Percentiles rank a stretch among this genome's conserved stretches.
Evolutionary conservation across 345 rosid species (phyloP).

Genomic region (Eucalyptus caleyi): DNA sequence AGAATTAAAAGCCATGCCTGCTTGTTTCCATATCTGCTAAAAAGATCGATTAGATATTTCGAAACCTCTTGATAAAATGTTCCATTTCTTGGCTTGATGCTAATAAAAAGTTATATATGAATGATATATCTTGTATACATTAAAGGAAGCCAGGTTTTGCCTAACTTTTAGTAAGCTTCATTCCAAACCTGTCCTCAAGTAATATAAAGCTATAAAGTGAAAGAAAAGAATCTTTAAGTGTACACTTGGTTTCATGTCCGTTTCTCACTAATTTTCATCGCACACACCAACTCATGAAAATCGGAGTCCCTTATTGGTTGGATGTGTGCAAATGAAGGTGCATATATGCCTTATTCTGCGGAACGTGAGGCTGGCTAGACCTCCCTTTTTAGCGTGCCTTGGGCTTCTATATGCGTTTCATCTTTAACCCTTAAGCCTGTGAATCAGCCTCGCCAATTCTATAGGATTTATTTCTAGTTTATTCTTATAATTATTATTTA

Average conservation of each 20-base stretch:
- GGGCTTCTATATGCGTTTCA: no score
- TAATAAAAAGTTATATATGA: neutral
- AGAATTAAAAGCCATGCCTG: neutral
- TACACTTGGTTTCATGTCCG: accelerated
- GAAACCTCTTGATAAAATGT: neutral
- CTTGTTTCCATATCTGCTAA: neutral
- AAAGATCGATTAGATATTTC: neutral
- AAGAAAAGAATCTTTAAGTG: neutral
- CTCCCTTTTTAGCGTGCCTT: no score
- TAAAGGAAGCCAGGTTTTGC: neutral
- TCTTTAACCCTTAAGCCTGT: accelerated
- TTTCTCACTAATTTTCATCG: neutral
- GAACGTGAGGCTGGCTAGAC: accelerated
- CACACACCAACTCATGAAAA: neutral
- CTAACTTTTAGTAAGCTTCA: neutral
- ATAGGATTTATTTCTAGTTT: no score
- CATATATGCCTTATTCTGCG: no score
- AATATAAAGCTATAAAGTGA: neutral
- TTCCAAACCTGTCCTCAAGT: neutral
- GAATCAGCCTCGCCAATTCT: accelerated
- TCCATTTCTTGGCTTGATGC: neutral
- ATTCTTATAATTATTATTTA: no score
- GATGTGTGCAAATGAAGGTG: neutral
- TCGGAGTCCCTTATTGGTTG: accelerated
- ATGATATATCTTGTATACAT: neutral